These are phyloP conservation scores for Tulasnella sp. DNA, from an alignment of 768 basidiomycete genomes.

Conservation along the genomic window DNA sequence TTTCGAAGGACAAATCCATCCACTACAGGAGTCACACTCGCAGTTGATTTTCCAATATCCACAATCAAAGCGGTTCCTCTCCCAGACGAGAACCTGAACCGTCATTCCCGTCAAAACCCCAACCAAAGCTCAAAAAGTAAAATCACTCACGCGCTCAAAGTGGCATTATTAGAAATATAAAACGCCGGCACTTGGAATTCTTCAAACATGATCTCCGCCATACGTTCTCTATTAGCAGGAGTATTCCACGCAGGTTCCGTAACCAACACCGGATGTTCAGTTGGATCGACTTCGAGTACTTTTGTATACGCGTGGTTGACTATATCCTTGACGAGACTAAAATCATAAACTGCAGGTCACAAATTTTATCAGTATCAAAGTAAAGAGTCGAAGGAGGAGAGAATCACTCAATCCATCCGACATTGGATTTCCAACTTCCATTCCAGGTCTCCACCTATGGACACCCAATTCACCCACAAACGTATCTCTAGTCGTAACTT, in stretches of 20 bases:
- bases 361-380: conserved; percentile 33
- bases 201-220: conserved; percentile 98
- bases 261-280: conserved; percentile 82
- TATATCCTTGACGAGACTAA: conserved; percentile 55
- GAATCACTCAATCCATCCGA: conserved; percentile 65
- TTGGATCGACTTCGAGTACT: conserved; percentile 59
- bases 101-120: too few species aligned
- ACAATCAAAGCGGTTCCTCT: conserved; percentile 95
- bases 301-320: conserved; percentile 63
- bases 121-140: neutral
- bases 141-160: conserved; percentile 69
- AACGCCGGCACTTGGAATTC: conserved; percentile 89
- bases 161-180: conserved; percentile 90
- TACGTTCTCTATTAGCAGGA: conserved; percentile 75
- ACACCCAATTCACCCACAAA: conserved; percentile 82
- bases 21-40: conserved; percentile 88
- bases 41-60: conserved; percentile 80
- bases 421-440: conserved; percentile 78
- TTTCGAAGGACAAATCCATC: conserved; percentile 96
- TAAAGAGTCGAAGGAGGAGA: conserved; percentile 19
- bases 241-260: conserved; percentile 98
- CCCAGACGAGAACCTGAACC: conserved; percentile 84
- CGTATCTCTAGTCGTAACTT: conserved; percentile 41
- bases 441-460: conserved; percentile 76
- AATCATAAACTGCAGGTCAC: conserved; percentile 38